Conservation (phyloP, 768 basidiomycete genomes). For the Russula brevipes region DNA sequence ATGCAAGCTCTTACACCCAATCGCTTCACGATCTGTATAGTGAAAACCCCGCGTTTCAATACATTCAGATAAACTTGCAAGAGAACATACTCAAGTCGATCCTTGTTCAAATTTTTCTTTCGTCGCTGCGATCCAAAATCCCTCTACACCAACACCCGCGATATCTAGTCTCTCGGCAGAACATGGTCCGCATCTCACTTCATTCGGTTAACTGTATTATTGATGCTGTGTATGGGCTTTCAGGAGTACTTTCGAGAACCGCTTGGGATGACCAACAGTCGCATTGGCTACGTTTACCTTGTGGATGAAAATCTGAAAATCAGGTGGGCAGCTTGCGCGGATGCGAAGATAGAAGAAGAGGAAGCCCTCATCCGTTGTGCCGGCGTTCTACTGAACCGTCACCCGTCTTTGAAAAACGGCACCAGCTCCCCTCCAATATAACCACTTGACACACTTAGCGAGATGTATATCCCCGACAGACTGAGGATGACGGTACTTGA, state of each 20-base stretch:
- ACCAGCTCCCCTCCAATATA: no score
- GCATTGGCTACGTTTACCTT: constrained; percentile 88
- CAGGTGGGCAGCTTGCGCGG: constrained; percentile 89
- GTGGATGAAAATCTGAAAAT: constrained; percentile 81
- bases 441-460: no score
- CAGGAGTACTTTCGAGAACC: constrained; percentile 66
- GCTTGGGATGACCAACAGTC: constrained; percentile 82
- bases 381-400: constrained; percentile 59
- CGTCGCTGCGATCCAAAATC: constrained; percentile 60
- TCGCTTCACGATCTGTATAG: constrained; percentile 50
- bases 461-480: no score
- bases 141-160: constrained; percentile 60
- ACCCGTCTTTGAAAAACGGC: no score
- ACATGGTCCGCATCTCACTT: constrained; percentile 50
- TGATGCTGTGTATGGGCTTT: not conserved
- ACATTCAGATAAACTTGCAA: constrained; percentile 87
- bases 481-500: not conserved
- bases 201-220: not conserved
- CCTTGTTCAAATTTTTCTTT: constrained; percentile 80
- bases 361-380: constrained; percentile 63
- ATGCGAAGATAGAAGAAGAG: constrained; percentile 70
- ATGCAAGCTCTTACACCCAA: constrained; percentile 65
- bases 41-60: constrained; percentile 59
- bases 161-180: constrained; percentile 78
- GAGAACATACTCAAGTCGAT: constrained; percentile 90